These are phyloP conservation scores for Ceratocystis eucalypticola DNA, from an alignment of 2,329 filamentous ascomycete genomes.

Conservation along the genomic window DNA sequence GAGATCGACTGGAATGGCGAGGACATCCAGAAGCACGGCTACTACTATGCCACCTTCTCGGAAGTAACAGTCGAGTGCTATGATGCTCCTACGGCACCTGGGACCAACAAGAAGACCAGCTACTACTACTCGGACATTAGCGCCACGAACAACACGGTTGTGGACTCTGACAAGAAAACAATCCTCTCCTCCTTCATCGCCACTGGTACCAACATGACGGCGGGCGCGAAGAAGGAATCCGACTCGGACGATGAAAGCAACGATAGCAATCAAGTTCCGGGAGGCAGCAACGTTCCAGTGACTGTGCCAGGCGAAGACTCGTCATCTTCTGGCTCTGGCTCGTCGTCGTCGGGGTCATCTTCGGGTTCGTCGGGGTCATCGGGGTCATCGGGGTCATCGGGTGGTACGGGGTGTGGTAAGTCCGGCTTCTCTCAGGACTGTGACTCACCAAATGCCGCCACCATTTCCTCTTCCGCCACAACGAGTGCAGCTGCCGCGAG, in stretches of 20 bases:
- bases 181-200: slow-evolving; percentile 65
- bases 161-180: slow-evolving; percentile 61
- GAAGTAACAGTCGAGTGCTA: slow-evolving; percentile 80
- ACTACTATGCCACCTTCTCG: slow-evolving; percentile 73
- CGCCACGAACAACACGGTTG: slow-evolving; percentile 63
- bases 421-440: slow-evolving; percentile 20
- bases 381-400: slow-evolving; percentile 5
- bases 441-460: background rate
- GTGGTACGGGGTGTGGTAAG: slow-evolving; percentile 15
- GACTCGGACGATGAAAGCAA: slow-evolving; percentile 14
- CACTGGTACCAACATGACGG: slow-evolving; percentile 63
- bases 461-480: background rate
- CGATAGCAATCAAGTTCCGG: slow-evolving; percentile 19
- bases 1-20: slow-evolving; percentile 70
- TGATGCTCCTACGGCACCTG: slow-evolving; percentile 46
- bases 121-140: slow-evolving; percentile 59
- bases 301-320: background rate
- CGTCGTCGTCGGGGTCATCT: background rate
- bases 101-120: slow-evolving; percentile 52
- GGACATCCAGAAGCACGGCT: slow-evolving; percentile 70
- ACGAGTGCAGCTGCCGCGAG: background rate
- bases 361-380: slow-evolving; percentile 6
- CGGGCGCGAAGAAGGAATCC: slow-evolving; percentile 25
- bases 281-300: slow-evolving; percentile 17
- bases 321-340: background rate